A percentile compares a stretch with the other conserved stretches of the same genome.
Evolutionary conservation across 805 yeast genomes (phyloP).

Genomic region (Schwanniomyces sp.): DNA sequence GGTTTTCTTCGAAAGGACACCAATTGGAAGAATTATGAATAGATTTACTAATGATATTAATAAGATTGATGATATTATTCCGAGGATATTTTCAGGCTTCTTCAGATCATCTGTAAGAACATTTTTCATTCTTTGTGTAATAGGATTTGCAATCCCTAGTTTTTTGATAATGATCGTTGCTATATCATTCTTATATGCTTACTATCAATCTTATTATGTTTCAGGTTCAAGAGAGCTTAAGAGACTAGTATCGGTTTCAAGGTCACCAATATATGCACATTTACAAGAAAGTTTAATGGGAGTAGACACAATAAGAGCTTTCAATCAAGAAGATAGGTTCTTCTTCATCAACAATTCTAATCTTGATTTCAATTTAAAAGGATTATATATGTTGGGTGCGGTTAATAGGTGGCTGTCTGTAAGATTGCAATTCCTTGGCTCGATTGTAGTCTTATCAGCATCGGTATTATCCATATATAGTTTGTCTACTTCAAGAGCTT

Average conservation of each 20-base stretch:
- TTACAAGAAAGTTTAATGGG: conserved; percentile 39
- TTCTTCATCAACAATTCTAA: conserved; percentile 50
- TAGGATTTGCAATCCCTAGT: conserved; percentile 29
- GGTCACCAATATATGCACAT: conserved; percentile 45
- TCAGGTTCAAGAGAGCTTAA: conserved; percentile 65
- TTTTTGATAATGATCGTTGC: conserved; percentile 27
- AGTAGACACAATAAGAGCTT: conserved; percentile 35
- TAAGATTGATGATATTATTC: conserved; percentile 29
- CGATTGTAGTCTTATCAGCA: conserved; percentile 28
- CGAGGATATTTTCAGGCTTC: conserved; percentile 28
- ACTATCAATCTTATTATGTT: conserved; percentile 28
- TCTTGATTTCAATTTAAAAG: conserved; percentile 37
- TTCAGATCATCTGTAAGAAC: conserved; percentile 17
- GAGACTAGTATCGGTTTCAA: conserved; percentile 65
- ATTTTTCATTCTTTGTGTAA: conserved; percentile 14
- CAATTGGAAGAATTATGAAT: conserved; percentile 39
- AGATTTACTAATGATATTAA: conserved; percentile 39
- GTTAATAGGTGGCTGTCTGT: conserved; percentile 37
- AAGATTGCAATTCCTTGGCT: conserved; percentile 37
- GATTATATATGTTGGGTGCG: conserved; percentile 19
- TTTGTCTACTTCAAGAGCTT: conserved; percentile 18
- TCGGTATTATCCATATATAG: conserved; percentile 27
- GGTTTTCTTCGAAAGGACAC: conserved; percentile 44
- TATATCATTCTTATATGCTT: conserved; percentile 28
- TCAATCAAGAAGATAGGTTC: conserved; percentile 51